A percentile compares a stretch with the other conserved stretches of the same genome.
Evolutionary conservation across 2,329 filamentous ascomycete genomes (phyloP).

Genomic region (Colletotrichum truncatum): DNA sequence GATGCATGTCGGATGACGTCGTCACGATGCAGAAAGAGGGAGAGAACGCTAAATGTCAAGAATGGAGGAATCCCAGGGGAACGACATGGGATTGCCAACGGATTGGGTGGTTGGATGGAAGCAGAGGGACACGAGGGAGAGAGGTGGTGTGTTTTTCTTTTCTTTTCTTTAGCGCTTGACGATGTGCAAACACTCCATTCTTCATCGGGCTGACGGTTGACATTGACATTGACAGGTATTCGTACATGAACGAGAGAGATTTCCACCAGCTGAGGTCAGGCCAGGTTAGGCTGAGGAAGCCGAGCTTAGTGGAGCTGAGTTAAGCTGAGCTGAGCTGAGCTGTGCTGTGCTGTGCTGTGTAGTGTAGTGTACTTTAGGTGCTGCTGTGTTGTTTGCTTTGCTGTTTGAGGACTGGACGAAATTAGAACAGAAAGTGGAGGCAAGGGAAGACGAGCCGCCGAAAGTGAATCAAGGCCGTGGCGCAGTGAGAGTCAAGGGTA

Average conservation of each 20-base stretch:
- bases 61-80: neutral
- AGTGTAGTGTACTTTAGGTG: too few relatives aligned
- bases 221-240: too few relatives aligned
- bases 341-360: too few relatives aligned
- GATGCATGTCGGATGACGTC: constrained; percentile 28
- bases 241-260: too few relatives aligned
- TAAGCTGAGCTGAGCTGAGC: too few relatives aligned
- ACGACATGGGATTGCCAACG: neutral
- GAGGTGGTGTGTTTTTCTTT: neutral
- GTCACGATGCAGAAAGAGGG: constrained; percentile 7
- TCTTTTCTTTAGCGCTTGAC: neutral
- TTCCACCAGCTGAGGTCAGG: neutral
- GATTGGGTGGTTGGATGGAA: neutral
- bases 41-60: neutral
- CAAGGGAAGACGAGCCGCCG: neutral
- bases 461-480: neutral
- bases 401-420: neutral
- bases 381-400: neutral
- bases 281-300: neutral
- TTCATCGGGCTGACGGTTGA: too few relatives aligned
- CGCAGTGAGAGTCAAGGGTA: neutral
- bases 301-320: neutral
- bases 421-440: neutral
- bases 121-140: neutral
- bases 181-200: too few relatives aligned